These are phyloP conservation scores for Vararia minispora DNA, from an alignment of 768 basidiomycete genomes.

Conservation along the genomic window DNA sequence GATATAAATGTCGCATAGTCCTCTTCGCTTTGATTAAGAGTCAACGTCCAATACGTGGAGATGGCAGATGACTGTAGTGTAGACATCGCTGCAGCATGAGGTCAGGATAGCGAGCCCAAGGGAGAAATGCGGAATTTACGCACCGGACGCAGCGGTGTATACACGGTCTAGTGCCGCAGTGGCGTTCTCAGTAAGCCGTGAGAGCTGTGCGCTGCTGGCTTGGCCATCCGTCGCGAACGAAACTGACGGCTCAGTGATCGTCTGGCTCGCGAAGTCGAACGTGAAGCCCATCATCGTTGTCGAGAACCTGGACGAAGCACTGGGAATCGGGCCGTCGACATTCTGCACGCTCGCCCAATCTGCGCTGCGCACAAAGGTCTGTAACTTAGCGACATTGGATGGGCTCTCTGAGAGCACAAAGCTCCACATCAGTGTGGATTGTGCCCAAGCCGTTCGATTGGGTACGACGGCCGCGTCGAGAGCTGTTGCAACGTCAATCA, in stretches of 20 bases:
- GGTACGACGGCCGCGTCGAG: conserved; percentile 29
- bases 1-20: conserved; percentile 37
- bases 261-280: conserved; percentile 52
- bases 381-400: conserved; percentile 26
- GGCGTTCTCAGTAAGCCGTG: conserved; percentile 28
- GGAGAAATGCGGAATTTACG: too few species aligned
- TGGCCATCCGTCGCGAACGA: conserved; percentile 37
- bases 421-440: conserved; percentile 50
- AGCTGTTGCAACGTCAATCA: conserved; percentile 42
- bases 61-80: conserved; percentile 38
- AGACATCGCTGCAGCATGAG: conserved; percentile 43
- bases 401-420: conserved; percentile 39
- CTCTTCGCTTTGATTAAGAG: conserved; percentile 32
- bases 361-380: conserved; percentile 34
- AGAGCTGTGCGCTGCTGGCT: conserved; percentile 33
- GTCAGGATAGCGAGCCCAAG: too few species aligned
- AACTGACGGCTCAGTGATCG: conserved; percentile 29
- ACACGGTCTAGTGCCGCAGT: conserved; percentile 39
- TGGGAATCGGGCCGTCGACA: conserved; percentile 30
- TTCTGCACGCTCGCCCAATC: conserved; percentile 33
- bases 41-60: conserved; percentile 41
- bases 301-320: conserved; percentile 24
- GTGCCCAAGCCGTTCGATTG: conserved; percentile 47
- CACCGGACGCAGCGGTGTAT: conserved; percentile 51
- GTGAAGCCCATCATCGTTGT: conserved; percentile 37